Conservation (phyloP, 2,329 filamentous ascomycete species). For the Alternaria sp. region DNA sequence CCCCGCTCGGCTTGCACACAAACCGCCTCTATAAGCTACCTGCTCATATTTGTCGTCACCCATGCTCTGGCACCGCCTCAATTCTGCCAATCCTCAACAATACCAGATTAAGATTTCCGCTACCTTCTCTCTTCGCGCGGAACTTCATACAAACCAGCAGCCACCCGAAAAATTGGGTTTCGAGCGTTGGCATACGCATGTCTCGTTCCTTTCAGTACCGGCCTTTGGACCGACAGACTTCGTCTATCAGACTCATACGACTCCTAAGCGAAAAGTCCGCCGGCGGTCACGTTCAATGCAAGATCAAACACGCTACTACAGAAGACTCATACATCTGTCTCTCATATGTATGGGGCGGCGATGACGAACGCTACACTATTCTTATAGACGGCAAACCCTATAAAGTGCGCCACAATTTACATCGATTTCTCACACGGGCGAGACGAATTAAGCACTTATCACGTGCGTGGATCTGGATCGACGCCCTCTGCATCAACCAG, state of each 20-base stretch:
- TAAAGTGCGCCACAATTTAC: conserved; percentile 3
- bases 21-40: neutral
- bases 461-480: conserved; percentile 1
- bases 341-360: conserved; percentile 13
- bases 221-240: neutral
- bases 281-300: conserved; percentile 2
- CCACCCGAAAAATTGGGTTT: too few relatives aligned
- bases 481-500: conserved; percentile 12
- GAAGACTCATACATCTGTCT: conserved; percentile 6
- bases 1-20: neutral
- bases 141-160: neutral
- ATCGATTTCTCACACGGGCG: neutral
- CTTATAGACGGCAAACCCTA: neutral
- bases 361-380: neutral
- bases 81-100: neutral
- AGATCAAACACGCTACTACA: neutral
- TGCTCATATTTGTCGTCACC: neutral
- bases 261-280: neutral
- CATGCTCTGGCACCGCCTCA: neutral
- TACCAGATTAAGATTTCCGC: neutral
- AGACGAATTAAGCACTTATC: neutral
- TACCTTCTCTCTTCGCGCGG: neutral
- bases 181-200: neutral
- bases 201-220: neutral
- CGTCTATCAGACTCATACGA: neutral